Evolutionary conservation across 1,284 basidiomycete genomes (phyloP).

Genomic region (Cutaneotrichosporon sp.): DNA sequence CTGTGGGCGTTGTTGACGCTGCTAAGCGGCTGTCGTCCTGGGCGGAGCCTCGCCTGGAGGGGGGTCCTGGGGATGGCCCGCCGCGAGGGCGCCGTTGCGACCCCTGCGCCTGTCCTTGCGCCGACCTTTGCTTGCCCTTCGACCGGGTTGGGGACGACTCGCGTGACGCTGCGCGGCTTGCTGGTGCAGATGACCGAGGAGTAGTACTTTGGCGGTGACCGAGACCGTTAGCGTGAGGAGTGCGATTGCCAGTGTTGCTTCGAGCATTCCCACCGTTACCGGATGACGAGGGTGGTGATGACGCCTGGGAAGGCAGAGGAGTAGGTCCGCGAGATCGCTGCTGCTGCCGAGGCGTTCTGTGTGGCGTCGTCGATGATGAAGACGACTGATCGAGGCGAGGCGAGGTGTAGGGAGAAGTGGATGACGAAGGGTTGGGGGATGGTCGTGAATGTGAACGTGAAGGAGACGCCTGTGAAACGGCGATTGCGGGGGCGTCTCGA

Average conservation of each 20-base stretch:
- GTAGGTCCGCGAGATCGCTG: background rate
- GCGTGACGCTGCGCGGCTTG: background rate
- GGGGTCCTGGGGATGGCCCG: background rate
- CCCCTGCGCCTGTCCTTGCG: background rate
- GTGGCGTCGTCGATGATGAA: background rate
- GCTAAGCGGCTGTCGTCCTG: background rate
- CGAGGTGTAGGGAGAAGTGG: background rate
- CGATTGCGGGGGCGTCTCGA: background rate
- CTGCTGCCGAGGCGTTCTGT: background rate
- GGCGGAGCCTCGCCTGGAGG: background rate
- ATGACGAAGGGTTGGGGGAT: background rate
- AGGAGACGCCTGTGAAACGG: background rate
- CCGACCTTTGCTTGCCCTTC: background rate
- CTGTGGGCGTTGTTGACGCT: background rate
- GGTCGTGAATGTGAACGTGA: background rate
- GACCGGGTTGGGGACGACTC: conserved; percentile 1
- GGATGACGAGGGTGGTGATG: background rate
- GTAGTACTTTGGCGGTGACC: background rate
- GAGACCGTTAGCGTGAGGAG: conserved; percentile 12
- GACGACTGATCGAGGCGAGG: background rate
- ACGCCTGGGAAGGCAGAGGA: background rate
- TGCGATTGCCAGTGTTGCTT: conserved; percentile 1
- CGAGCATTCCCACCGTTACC: background rate
- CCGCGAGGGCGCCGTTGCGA: background rate
- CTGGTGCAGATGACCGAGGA: conserved; percentile 3